Percentiles rank a stretch among this genome's conserved stretches.
phyloP scores from a whole-genome alignment of 1,284 basidiomycete species.

The Irpex rosettiformis region DNA sequence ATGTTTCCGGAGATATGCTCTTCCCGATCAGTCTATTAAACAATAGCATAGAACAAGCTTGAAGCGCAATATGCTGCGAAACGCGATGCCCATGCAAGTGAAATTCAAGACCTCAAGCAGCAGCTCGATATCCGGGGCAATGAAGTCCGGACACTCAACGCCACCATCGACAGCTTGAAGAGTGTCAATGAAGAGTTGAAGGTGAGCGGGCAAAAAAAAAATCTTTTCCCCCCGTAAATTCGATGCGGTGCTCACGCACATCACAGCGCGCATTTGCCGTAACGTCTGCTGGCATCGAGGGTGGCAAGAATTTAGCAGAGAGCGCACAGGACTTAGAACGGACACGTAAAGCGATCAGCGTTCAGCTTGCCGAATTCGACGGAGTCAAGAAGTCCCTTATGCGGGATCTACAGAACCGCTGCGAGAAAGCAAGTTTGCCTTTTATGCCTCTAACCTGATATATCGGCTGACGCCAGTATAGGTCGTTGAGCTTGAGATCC shows the following conservation, averaged over 20 bases:
- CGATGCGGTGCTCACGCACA: conserved; percentile 15
- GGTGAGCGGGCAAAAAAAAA: conserved; percentile 41
- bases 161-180: conserved; percentile 90
- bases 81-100: conserved; percentile 84
- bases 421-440: conserved; percentile 80
- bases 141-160: conserved; percentile 84
- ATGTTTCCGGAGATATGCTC: conserved; percentile 21
- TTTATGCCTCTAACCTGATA: conserved; percentile 2
- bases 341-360: conserved; percentile 94
- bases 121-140: conserved; percentile 86
- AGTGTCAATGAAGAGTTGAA: conserved; percentile 98
- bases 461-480: conserved; percentile 31
- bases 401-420: conserved; percentile 98
- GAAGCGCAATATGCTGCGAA: conserved; percentile 93
- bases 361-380: conserved; percentile 97
- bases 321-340: conserved; percentile 97
- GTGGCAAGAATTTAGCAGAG: conserved; percentile 94
- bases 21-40: conserved; percentile 15
- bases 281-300: conserved; percentile 94
- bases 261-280: conserved; percentile 90
- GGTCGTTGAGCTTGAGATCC: conserved; percentile 99
- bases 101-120: conserved; percentile 88
- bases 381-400: conserved; percentile 98
- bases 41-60: conserved; percentile 70
- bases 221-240: background rate